Evolutionary conservation across 352 stramenopile genomes (phyloP), one percentile per base, ranked within the genome.

Genomic region (Poterioochromonas sp.): DNA sequence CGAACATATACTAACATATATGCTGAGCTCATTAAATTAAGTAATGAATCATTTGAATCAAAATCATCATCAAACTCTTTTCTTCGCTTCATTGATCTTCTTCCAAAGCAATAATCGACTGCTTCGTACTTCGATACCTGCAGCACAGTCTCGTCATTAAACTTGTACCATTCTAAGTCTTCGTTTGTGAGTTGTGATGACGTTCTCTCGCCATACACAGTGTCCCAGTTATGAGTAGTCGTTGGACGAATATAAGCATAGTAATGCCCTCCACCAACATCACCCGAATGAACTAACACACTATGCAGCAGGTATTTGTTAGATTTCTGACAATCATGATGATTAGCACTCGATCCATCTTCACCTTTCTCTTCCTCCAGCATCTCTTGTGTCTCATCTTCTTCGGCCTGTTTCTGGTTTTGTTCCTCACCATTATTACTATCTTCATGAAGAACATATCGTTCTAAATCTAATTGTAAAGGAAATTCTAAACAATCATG

Each of bases 241-340:
- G 62, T 12, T 29, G 76, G 82, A n/a, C 82, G 77, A 79, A 96
- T 96, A 84, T 94, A 96, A 35, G 91, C 91, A 80, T 94, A 96
- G 83, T 97, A 97, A 82, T 97, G 92, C 15, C 92, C 92, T 34
- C 89, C 89, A 32, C 93, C 80, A 0, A 92, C 90, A 69, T 91
- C 94, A n/a, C 92, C 92, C 44, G 86, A 92, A 83, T 97, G 91
- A 58, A 96, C 92, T 5, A 97, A 83, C 35, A 97, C 89, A 34
- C 88, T 94, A 81, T 95, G 94, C 65, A 97, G 82, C 77, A 94
- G 87, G 78, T 94, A 95, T 54, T 26, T 5, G n/a, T 80, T 77
- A 35, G 40, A 35, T 8, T 12, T 12, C 5, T 8, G 51, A 34
- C 37, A 20, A 51, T 51, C 3, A 47, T 39, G 1, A 34, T 80